Base-by-base conservation (phyloP, 768 basidiomycete species). In the Paxillus rubicundulus region DNA sequence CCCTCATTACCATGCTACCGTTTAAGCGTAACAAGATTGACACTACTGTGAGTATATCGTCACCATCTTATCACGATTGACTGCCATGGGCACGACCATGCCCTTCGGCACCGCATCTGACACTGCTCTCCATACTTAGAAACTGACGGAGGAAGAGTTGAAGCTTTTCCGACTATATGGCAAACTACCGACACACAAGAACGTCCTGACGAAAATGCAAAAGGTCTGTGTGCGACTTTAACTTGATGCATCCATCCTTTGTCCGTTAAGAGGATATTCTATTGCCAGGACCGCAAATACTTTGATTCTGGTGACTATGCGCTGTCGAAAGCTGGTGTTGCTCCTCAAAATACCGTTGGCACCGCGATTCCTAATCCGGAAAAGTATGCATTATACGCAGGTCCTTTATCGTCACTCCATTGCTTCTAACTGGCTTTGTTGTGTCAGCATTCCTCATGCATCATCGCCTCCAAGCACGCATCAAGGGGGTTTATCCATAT, bases 281-380 rank as follows among this genome's bases (percentile, higher is more conserved):
- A n/a, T 42, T 20, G 47, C 34, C 61, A 98, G 95, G 96, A 99
- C 67, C 90, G 97, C 64, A 98, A 98, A 73, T 99, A 93, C 75
- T 99, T 99, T 70, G 97, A 98, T 74, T 98, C 96, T 50, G 97
- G 97, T 52, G 97, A 99, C 70, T 98, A 98, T 66, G 95, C 95
- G 28, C 78, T 99, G 59, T 93, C 92, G 46, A 98, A 98, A 71
- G 97, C 97, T 3, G 89, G 97, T 24, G 86, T 88, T 43, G 79
- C 87, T n/a, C 86, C 91, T 44, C 90, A 92, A 69, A 89, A 80
- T 57, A 79, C 84, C 3, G 92, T 98, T 50, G 97, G 97, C 27
- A 98, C 95, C 9, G 91, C 93, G 33, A 98, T 98, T 59, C 96
- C 97, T n/a, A 94, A 90, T 70, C 95, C 97, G 27, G 92, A 98